These are phyloP conservation scores for Pleurozium schreberi DNA, from an alignment of 225 moss, liverwort and hornwort species.

Conservation along the genomic window DNA sequence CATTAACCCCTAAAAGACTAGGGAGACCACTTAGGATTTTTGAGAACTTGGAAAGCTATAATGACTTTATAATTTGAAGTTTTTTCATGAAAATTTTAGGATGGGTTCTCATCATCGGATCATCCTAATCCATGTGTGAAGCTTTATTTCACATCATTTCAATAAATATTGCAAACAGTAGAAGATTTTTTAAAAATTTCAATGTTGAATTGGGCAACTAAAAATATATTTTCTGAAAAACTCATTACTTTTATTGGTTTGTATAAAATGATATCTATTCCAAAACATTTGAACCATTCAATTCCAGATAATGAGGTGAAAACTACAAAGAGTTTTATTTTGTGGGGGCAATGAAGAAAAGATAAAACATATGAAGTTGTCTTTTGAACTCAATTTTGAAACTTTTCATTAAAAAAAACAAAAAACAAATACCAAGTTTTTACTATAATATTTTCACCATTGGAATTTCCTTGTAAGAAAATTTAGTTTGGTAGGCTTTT, in stretches of 20 bases:
- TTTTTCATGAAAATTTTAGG: fast-evolving
- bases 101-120: too few species aligned
- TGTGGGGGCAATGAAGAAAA: fast-evolving
- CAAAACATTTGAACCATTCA: neutral
- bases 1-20: neutral
- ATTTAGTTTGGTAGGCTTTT: too few species aligned
- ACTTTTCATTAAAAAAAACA: too few species aligned
- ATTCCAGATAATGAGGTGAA: neutral
- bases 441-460: neutral
- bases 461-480: too few species aligned
- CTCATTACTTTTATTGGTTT: too few species aligned
- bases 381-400: too few species aligned
- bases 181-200: too few species aligned
- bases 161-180: too few species aligned
- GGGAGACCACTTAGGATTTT: neutral
- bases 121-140: neutral
- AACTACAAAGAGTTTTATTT: neutral
- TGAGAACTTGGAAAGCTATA: fast-evolving
- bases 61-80: neutral
- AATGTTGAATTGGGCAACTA: fast-evolving
- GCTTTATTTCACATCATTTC: fast-evolving
- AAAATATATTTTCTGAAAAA: too few species aligned
- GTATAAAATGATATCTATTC: neutral
- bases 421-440: too few species aligned
- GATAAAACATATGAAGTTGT: too few species aligned